phyloP scores from a whole-genome alignment of 2,329 filamentous ascomycete species.

The Exophiala alcalophila region DNA sequence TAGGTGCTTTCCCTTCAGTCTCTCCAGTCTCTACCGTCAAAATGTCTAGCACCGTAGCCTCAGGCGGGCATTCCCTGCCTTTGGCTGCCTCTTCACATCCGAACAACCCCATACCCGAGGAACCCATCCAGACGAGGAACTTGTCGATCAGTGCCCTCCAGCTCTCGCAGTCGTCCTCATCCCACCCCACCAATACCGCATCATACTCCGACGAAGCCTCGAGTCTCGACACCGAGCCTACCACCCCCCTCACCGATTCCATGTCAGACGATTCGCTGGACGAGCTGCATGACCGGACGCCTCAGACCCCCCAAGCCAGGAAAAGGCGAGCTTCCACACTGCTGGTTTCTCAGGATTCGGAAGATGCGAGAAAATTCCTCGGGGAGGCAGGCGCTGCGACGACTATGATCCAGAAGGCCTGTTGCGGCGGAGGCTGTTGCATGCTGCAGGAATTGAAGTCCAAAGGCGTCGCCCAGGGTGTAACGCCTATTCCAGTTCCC shows the following conservation, averaged over 20 bases:
- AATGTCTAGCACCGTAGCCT: conserved; percentile 13
- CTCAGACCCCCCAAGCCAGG: conserved; percentile 30
- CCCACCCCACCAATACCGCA: conserved; percentile 35
- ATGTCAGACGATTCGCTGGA: conserved; percentile 36
- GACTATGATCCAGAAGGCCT: conserved; percentile 60
- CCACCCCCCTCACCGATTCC: conserved; percentile 42
- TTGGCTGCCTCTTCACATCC: conserved; percentile 45
- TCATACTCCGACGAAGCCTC: conserved; percentile 34
- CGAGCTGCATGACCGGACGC: conserved; percentile 11
- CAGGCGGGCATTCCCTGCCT: conserved; percentile 23
- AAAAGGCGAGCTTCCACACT: conserved; percentile 47
- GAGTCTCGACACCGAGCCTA: conserved; percentile 39
- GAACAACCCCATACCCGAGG: conserved; percentile 48
- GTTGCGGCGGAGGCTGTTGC: conserved; percentile 64
- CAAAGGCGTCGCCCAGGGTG: conserved; percentile 44
- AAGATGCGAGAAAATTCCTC: conserved; percentile 58
- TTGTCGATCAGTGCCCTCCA: conserved; percentile 37
- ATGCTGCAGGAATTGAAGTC: conserved; percentile 55
- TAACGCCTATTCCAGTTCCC: conserved; percentile 56
- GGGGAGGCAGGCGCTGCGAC: conserved; percentile 52
- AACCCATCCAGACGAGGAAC: conserved; percentile 41
- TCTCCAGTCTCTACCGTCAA: not conserved
- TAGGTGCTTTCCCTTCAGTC: conserved; percentile 5
- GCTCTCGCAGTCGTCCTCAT: conserved; percentile 34
- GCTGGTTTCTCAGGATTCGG: conserved; percentile 56